Percentiles rank a stretch among this genome's conserved stretches.
These are phyloP conservation scores for Phytophthora palmivora DNA, from an alignment of 352 stramenopile genomes.

Conservation along the genomic window DNA sequence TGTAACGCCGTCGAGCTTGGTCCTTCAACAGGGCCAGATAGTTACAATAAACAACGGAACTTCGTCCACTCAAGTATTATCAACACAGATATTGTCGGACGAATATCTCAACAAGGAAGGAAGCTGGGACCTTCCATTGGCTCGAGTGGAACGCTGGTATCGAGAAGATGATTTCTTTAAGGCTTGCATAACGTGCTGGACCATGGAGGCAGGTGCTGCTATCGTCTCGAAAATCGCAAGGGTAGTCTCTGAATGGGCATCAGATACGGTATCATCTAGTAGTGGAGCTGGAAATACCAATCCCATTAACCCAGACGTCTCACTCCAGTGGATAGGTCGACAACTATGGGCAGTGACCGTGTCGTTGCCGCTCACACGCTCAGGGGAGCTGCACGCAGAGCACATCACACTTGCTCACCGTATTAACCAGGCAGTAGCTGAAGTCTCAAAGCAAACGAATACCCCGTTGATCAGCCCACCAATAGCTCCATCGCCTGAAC, in stretches of 20 bases:
- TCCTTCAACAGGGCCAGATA: slow-evolving; percentile 1
- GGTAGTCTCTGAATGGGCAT: slow-evolving; percentile 47
- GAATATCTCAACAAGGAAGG: slow-evolving; percentile 1
- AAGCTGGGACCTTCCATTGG: slow-evolving; percentile 47
- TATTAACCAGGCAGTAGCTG: slow-evolving; percentile 71
- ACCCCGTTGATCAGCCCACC: background rate
- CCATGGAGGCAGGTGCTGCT: slow-evolving; percentile 69
- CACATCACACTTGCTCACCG: slow-evolving; percentile 64
- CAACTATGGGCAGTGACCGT: slow-evolving; percentile 79
- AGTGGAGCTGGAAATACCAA: background rate
- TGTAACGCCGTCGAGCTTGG: slow-evolving; percentile 23
- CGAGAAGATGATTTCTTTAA: slow-evolving; percentile 77
- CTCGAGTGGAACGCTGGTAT: slow-evolving; percentile 74
- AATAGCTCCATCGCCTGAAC: background rate
- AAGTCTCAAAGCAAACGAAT: slow-evolving; percentile 36
- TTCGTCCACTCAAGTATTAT: slow-evolving; percentile 14
- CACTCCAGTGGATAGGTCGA: slow-evolving; percentile 78
- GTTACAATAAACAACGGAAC: slow-evolving; percentile 4
- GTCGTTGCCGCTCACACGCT: slow-evolving; percentile 61
- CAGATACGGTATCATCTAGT: slow-evolving; percentile 5
- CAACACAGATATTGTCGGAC: slow-evolving; percentile 12
- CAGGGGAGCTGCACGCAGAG: slow-evolving; percentile 66
- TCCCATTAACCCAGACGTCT: slow-evolving; percentile 73
- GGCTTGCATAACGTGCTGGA: slow-evolving; percentile 79
- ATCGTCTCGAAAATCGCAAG: slow-evolving; percentile 65